These are phyloP conservation scores for Vigna unguiculata DNA, from an alignment of 306 rosid species.

Conservation along the genomic window DNA sequence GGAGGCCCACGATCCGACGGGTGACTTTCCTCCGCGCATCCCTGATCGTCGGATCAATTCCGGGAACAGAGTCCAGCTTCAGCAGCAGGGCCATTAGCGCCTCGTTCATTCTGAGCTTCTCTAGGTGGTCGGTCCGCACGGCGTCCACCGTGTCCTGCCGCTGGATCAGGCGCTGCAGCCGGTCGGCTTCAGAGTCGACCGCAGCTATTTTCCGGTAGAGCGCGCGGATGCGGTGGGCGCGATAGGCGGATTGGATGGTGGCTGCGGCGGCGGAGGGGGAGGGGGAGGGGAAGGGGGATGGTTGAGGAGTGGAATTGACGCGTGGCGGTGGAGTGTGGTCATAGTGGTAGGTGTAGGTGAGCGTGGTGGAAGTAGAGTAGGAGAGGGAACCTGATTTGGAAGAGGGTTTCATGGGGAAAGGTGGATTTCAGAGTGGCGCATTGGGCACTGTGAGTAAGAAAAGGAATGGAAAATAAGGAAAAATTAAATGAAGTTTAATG, in stretches of 20 bases:
- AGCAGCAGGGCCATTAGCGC: constrained; percentile 76
- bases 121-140: constrained; percentile 65
- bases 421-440: neutral
- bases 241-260: constrained; percentile 77
- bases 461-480: neutral
- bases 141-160: constrained; percentile 96
- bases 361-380: constrained; percentile 46
- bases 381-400: constrained; percentile 45
- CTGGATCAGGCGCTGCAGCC: constrained; percentile 68
- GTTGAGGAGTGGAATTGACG: constrained; percentile 36
- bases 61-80: constrained; percentile 84
- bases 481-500: constrained; percentile 35
- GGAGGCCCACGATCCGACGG: constrained; percentile 88
- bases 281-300: constrained; percentile 42
- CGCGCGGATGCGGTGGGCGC: constrained; percentile 72
- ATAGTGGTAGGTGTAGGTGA: constrained; percentile 57
- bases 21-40: constrained; percentile 84
- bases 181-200: constrained; percentile 69
- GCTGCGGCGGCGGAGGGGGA: constrained; percentile 58
- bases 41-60: constrained; percentile 78
- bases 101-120: constrained; percentile 82
- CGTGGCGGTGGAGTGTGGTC: constrained; percentile 50
- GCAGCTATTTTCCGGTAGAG: constrained; percentile 64
- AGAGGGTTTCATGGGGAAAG: constrained; percentile 49
- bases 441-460: neutral